Evolutionary conservation across 2,329 filamentous ascomycete species (phyloP), one percentile per base, ranked within the genome.

Genomic region (Diaporthe vexans): DNA sequence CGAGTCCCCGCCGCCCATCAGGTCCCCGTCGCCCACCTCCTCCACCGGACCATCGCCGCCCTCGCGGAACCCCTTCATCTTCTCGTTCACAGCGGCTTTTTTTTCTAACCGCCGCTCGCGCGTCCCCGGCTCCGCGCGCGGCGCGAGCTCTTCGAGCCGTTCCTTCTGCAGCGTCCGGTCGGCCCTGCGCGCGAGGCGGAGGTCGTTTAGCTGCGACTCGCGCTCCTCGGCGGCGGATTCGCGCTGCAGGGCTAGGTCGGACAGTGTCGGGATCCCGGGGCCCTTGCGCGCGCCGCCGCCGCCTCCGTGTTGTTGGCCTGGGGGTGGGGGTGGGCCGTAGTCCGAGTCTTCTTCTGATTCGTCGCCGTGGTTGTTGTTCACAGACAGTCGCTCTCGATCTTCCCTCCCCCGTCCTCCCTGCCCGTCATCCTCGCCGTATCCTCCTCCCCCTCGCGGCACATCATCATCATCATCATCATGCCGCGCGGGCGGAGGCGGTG

Each of bases 61-160:
- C 77, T 95, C 87, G 74, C 91, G 85, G 80, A 97, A 98, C 15
- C 90, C 89, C 35, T 91, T 90, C 86, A 97, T 92, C 77, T 92
- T 91, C 9, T 93, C 92, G 40, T 93, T 93, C 7, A 90, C 86
- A 76, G 94, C 93, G 46, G 89, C 89, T 77, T 92, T 93, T 88
- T 98, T 98, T 85, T 99, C 96, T 0, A 98, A 88, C 79, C 91
- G 90, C 15, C 96, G 91, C 84, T 98, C 96, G 59, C 92, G 91
- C 0, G 94, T 94, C 0, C 95, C 95, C 0, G 95, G 86, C 75
- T 97, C 95, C 0, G 96, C 94, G 15, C 94, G 94, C 0, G 96
- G 95, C 0, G 88, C 91, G 0, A 98, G 85, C 77, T 98, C 95
- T 19, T 98, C 94, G 0, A 97, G 87, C 0, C 90, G 89, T 72